Conservation (phyloP, 768 basidiomycete genomes). For the Collybia mongolica region DNA sequence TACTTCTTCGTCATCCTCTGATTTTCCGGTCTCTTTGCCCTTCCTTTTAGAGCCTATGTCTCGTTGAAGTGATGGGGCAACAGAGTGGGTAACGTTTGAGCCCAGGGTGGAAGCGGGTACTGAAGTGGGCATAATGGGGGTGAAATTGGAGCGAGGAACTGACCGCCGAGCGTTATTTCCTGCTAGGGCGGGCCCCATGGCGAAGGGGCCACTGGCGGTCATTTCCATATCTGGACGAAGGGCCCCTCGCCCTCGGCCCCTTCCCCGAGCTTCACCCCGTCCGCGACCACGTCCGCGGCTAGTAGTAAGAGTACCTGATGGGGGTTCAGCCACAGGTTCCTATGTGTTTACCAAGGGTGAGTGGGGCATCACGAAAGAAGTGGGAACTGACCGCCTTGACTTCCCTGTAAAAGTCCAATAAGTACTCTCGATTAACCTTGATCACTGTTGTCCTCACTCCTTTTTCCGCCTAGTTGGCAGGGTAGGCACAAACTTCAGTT, state of each 20-base stretch:
- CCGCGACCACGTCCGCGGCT: conserved; percentile 50
- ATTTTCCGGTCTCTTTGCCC: conserved; percentile 21
- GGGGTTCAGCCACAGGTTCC: conserved; percentile 43
- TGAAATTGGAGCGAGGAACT: conserved; percentile 55
- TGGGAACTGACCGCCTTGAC: conserved; percentile 55
- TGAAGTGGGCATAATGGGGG: conserved; percentile 39
- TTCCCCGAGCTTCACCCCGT: conserved; percentile 47
- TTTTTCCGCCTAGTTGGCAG: conserved; percentile 76
- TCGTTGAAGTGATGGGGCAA: conserved; percentile 50
- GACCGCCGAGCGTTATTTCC: conserved; percentile 53
- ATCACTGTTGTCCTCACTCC: conserved; percentile 50
- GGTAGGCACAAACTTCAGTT: conserved; percentile 79
- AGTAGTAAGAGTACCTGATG: conserved; percentile 27
- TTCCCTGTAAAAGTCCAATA: conserved; percentile 41
- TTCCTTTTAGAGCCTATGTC: conserved; percentile 30
- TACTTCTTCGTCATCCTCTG: conserved; percentile 57
- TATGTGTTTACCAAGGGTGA: conserved; percentile 20
- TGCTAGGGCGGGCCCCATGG: conserved; percentile 77
- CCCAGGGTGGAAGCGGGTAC: conserved; percentile 43
- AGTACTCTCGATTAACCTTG: not conserved
- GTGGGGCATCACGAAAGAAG: not conserved
- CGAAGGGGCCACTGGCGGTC: conserved; percentile 86
- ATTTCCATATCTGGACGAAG: conserved; percentile 61
- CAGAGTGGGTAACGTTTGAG: conserved; percentile 46
- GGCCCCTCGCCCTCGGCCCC: conserved; percentile 54